These are phyloP conservation scores for Venturia effusa DNA, from an alignment of 2,329 filamentous ascomycete species.

Conservation along the genomic window DNA sequence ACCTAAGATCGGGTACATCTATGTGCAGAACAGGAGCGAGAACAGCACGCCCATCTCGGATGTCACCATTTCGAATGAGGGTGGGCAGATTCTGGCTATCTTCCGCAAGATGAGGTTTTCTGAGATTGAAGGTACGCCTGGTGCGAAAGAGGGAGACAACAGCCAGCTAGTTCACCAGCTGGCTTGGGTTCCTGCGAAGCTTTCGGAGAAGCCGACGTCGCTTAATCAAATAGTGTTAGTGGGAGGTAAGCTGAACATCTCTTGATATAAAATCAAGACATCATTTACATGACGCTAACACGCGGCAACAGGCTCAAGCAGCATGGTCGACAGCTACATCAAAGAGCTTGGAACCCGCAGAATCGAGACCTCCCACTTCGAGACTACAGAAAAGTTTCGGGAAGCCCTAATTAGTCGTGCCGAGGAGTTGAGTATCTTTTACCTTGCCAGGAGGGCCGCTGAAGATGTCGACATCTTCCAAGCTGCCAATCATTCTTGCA, in stretches of 20 bases:
- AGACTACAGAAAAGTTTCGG: conserved; percentile 1
- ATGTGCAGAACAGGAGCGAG: conserved; percentile 18
- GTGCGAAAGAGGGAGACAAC: conserved; percentile 17
- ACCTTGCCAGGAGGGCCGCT: conserved; percentile 13
- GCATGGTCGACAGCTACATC: conserved; percentile 13
- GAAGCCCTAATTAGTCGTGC: conserved; percentile 10
- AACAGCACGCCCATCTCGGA: conserved; percentile 19
- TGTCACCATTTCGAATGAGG: conserved; percentile 20
- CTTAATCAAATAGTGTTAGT: not conserved
- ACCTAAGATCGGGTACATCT: conserved; percentile 27
- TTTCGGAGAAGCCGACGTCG: not conserved
- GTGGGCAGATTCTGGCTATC: conserved; percentile 22
- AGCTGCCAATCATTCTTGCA: conserved; percentile 14
- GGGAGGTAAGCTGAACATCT: not conserved
- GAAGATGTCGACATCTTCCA: conserved; percentile 11
- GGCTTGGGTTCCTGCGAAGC: conserved; percentile 26
- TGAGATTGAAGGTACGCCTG: conserved; percentile 26
- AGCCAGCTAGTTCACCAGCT: conserved; percentile 27
- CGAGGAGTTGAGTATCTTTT: conserved; percentile 11
- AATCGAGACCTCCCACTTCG: not conserved
- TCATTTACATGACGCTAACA: not conserved
- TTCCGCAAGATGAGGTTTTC: conserved; percentile 29
- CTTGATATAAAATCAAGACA: not conserved
- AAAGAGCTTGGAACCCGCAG: conserved; percentile 14
- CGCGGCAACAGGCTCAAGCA: not conserved